Evolutionary conservation across 192 early-diverging fungal genomes (phyloP), one percentile per base, ranked within the genome.

Genomic region (Podila horticola): DNA sequence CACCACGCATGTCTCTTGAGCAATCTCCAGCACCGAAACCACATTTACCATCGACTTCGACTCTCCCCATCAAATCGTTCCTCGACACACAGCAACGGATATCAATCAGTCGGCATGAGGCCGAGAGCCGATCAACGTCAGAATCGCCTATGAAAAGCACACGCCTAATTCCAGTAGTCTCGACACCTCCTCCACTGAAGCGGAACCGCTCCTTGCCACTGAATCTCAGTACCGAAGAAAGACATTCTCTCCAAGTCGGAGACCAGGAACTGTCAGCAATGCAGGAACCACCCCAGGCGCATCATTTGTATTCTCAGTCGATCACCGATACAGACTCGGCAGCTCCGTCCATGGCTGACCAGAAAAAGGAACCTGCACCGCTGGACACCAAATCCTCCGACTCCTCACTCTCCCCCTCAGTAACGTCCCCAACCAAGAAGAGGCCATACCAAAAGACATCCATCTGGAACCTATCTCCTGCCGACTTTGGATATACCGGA

Each of bases 251-350:
- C 22, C 20, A 55, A 11, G 52, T 55, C 20, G 52, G 52, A 55
- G 52, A 55, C 20, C 52, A 55, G 7, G 24, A 55, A 10, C n/a
- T 55, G 52, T 55, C 52, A 2, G 52, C 52, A 11, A n/a, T 55
- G 2, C 52, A 24, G 52, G 8, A 22, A 9, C 52, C 22, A 12
- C 52, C 52, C 17, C 52, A 55, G 24, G 22, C 52, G 0, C 52
- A 55, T 55, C 52, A 55, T 55, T 55, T 55, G 52, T 55, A 55
- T 55, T 55, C 52, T 10, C 52, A 55, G 24, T 55, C 52, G 17
- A 22, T 55, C n/a, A 55, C 20, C 52, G 24, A 55, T 26, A 22
- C 52, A 7, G n/a, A n/a, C 24, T 55, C 52, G 17, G n/a, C n/a
- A 22, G 52, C 22, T 4, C 52, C 52, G 22, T 55, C 52, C 20